Base-by-base conservation (phyloP, 1,139 yeast genomes). In the Blastobotrys aristatus region DNA sequence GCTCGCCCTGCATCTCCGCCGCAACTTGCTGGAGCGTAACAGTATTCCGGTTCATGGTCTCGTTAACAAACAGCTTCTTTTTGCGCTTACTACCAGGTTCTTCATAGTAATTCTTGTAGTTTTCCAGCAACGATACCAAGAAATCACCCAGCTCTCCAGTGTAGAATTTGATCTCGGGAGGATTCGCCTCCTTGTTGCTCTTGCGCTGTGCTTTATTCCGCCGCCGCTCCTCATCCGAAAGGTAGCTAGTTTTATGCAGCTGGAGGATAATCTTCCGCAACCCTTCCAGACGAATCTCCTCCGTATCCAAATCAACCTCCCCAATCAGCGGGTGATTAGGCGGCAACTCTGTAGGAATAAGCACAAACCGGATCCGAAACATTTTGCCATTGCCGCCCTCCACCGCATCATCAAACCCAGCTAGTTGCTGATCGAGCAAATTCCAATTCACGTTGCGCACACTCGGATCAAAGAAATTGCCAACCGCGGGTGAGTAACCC, bases 281-380 rank as follows among this genome's bases (percentile, higher is more conserved):
- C 0, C 97, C 98, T 63, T 90, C 97, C 14, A 92, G 76, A 49
- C 96, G 69, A 18, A 85, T 78, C 65, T 90, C 97, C 63, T 90
- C 97, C 3, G 84, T 81, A 26, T 44, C 36, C 38, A 47, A 21
- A 27, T 40, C 43, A 6, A 36, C 48, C 6, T 36, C 40, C 16
- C 37, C 40, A 2, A 26, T 11, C n/a, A 43, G 20, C 5, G 51
- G 51, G 14, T 44, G 45, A 24, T 45, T 44, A 46, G 79, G 75
- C 0, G 89, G 82, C 16, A 82, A 73, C 3, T 79, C 84, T 1
- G 87, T 72, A 0, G 97, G 97, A 4, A 71, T 60, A 29, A 92
- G 74, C 8, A 89, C 96, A 64, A 89, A 87, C 59, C 94, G 84
- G 65, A 90, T 78, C 49, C 84, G 73, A 63, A 81, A 84, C 43